Evolutionary conservation across 2,329 filamentous ascomycete genomes (phyloP).

Genomic region (Tolypocladium paradoxum): DNA sequence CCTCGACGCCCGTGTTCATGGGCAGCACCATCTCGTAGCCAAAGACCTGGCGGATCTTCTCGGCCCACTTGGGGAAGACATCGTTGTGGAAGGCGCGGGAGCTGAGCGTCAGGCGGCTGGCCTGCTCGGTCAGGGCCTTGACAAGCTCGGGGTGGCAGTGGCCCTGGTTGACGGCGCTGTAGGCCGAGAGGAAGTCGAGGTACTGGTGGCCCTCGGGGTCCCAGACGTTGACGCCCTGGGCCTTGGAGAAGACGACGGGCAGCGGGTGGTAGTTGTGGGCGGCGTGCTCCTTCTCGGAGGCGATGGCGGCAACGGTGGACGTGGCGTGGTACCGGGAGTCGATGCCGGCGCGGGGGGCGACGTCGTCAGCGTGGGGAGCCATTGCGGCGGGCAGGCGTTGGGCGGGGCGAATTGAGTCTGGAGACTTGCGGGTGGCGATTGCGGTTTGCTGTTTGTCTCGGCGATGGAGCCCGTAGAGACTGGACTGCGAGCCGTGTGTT

Average conservation of each 20-base stretch:
- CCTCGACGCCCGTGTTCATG: constrained; percentile 97
- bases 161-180: constrained; percentile 95
- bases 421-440: background rate
- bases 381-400: constrained; percentile 24
- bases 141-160: constrained; percentile 96
- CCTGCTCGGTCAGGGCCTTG: constrained; percentile 82
- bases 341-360: constrained; percentile 13
- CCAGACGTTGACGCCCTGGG: constrained; percentile 83
- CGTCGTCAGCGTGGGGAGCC: constrained; percentile 47
- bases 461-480: background rate
- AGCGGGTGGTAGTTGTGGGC: constrained; percentile 99
- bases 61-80: constrained; percentile 90
- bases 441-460: background rate
- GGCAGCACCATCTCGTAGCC: constrained; percentile 96
- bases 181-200: constrained; percentile 94
- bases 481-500: background rate
- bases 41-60: constrained; percentile 81
- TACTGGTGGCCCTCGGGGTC: constrained; percentile 94
- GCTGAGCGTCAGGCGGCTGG: constrained; percentile 78
- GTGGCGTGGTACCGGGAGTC: constrained; percentile 55
- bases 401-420: background rate
- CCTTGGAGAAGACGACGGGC: constrained; percentile 83
- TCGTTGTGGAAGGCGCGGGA: constrained; percentile 97
- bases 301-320: constrained; percentile 70
- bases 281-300: constrained; percentile 70